Conservation (phyloP, 495 filamentous ascomycete species). For the Penicillium cataractarum region DNA sequence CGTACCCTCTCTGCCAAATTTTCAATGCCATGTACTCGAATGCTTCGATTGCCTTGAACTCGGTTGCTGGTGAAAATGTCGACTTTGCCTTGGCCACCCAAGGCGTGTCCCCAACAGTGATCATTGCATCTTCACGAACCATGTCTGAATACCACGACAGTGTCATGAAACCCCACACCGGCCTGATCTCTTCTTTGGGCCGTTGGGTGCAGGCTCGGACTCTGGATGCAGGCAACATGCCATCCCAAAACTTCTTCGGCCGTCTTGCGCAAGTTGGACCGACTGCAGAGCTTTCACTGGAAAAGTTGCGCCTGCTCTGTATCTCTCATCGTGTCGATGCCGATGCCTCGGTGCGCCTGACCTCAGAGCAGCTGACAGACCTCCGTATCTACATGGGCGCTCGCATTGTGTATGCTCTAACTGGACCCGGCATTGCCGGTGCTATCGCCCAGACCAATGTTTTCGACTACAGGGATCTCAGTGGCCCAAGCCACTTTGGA, state of each 20-base stretch:
- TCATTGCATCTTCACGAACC: conserved; percentile 77
- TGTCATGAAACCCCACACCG: conserved; percentile 52
- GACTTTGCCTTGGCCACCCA: conserved; percentile 73
- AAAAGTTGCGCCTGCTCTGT: conserved; percentile 66
- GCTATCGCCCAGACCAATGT: conserved; percentile 81
- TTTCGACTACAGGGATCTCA: conserved; percentile 78
- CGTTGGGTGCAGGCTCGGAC: conserved; percentile 71
- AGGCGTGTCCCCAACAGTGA: conserved; percentile 77
- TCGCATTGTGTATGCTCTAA: conserved; percentile 82
- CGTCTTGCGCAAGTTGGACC: conserved; percentile 60
- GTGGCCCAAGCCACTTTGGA: conserved; percentile 73
- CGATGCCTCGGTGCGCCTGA: conserved; percentile 50
- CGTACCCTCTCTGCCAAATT: conserved; percentile 78
- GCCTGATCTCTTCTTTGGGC: conserved; percentile 57
- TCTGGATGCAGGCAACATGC: conserved; percentile 71
- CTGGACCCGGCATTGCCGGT: conserved; percentile 79
- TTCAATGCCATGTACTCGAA: conserved; percentile 83
- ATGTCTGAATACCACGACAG: conserved; percentile 66
- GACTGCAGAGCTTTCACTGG: conserved; percentile 63
- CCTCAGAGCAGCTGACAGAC: conserved; percentile 70
- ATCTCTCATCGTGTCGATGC: conserved; percentile 45
- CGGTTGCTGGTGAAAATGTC: conserved; percentile 70
- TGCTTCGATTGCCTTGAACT: conserved; percentile 85
- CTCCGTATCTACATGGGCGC: conserved; percentile 79
- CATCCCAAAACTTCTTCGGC: conserved; percentile 46